Percentiles rank a stretch among this genome's conserved stretches.
Evolutionary conservation across 192 early-diverging fungal species (phyloP).

Genomic region (Borealophlyctis nickersoniae): DNA sequence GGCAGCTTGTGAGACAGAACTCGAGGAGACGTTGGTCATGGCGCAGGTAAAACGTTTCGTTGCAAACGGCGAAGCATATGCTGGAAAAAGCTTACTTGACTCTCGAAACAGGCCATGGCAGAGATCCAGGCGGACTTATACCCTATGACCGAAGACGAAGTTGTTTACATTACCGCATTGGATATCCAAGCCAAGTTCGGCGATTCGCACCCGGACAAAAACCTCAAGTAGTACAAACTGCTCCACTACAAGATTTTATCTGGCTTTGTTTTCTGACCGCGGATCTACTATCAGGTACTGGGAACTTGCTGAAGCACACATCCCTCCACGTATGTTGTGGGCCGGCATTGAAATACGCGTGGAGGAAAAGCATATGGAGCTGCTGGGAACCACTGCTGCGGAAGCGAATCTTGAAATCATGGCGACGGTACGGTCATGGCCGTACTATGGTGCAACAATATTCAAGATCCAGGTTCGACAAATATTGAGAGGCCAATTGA

Average conservation of each 20-base stretch:
- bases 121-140: slow-evolving; percentile 33
- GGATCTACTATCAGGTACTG: slow-evolving; percentile 3
- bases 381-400: slow-evolving; percentile 14
- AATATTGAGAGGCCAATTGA: background rate
- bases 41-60: no score
- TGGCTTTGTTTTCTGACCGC: slow-evolving; percentile 1
- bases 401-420: slow-evolving; percentile 29
- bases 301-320: background rate
- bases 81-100: background rate
- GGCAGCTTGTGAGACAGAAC: background rate
- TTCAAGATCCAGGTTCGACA: slow-evolving; percentile 42
- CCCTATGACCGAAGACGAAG: slow-evolving; percentile 35
- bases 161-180: slow-evolving; percentile 24
- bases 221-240: slow-evolving; percentile 20
- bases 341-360: slow-evolving; percentile 16
- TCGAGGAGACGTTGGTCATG: slow-evolving; percentile 35
- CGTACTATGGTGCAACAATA: slow-evolving; percentile 39
- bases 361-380: slow-evolving; percentile 23
- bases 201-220: slow-evolving; percentile 25
- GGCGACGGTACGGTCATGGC: slow-evolving; percentile 29
- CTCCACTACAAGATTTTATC: slow-evolving; percentile 20
- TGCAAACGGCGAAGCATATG: background rate
- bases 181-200: slow-evolving; percentile 36
- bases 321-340: background rate
- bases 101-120: slow-evolving; percentile 12